Conservation (phyloP, 371 early-diverging fungal genomes). For the Mortierella sp. region DNA sequence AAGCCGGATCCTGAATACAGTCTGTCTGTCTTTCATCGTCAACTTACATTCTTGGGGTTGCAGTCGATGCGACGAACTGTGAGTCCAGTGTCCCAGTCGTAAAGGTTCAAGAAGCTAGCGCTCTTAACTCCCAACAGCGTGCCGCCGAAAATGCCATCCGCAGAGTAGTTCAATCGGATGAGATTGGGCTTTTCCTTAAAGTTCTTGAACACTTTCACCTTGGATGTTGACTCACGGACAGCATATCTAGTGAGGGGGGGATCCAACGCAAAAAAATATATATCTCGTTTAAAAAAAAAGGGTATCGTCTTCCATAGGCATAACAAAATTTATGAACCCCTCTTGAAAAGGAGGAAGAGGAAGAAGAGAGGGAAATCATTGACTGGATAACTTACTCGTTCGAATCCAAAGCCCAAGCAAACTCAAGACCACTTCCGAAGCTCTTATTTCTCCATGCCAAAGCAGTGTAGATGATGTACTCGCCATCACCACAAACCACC, state of each 20-base stretch:
- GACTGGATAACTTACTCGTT: conserved; percentile 62
- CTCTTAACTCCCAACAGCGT: conserved; percentile 87
- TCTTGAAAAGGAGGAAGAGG: too few species aligned
- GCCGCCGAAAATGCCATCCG: conserved; percentile 94
- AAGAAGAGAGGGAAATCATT: too few species aligned
- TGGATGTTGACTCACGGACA: conserved; percentile 89
- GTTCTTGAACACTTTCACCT: conserved; percentile 85
- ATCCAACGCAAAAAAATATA: too few species aligned
- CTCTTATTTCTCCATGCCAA: conserved; percentile 98
- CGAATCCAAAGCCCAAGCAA: conserved; percentile 94
- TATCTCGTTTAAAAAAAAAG: too few species aligned
- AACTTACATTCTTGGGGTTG: conserved; percentile 74
- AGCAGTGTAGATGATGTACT: conserved; percentile 98
- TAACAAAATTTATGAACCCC: too few species aligned
- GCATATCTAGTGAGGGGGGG: conserved; percentile 58
- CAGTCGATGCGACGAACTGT: conserved; percentile 93
- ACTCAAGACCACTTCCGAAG: conserved; percentile 93
- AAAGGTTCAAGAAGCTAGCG: conserved; percentile 84
- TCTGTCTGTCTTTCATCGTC: too few species aligned
- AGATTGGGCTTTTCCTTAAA: conserved; percentile 86
- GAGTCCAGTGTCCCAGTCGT: conserved; percentile 93
- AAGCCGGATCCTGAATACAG: not conserved
- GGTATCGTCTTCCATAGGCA: too few species aligned
- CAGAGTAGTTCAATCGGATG: conserved; percentile 74
- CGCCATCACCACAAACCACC: conserved; percentile 97